Conservation (phyloP, 2,329 filamentous ascomycete species). For the Fusarium lateritium region DNA sequence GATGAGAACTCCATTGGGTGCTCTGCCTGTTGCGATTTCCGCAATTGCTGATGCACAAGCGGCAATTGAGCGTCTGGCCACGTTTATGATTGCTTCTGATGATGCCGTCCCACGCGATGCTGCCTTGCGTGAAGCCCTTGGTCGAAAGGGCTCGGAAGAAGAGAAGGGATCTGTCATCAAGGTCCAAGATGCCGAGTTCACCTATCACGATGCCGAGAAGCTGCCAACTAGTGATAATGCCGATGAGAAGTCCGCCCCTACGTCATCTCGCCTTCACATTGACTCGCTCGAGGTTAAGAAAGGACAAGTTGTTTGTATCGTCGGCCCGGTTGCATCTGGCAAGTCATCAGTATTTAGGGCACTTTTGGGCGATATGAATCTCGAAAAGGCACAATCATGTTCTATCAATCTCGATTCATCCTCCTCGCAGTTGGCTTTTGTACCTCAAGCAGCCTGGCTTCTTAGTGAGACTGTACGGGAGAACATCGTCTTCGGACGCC, state of each 20-base stretch:
- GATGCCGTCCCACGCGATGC: rapidly evolving
- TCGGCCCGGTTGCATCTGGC: conserved; percentile 27
- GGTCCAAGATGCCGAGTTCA: conserved; percentile 14
- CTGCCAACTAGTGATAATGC: not conserved
- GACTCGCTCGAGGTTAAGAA: conserved; percentile 9
- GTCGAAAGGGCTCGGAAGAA: not conserved
- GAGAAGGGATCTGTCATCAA: not conserved
- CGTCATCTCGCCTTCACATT: not conserved
- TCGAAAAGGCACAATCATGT: conserved; percentile 9
- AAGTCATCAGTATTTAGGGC: conserved; percentile 24
- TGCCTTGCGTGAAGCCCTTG: not conserved
- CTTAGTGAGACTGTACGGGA: conserved; percentile 28
- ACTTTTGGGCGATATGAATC: conserved; percentile 23
- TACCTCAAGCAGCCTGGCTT: conserved; percentile 26
- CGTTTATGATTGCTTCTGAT: conserved; percentile 32
- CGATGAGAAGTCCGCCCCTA: not conserved
- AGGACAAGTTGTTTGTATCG: conserved; percentile 20
- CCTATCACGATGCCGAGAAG: conserved; percentile 28
- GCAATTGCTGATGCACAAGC: conserved; percentile 29
- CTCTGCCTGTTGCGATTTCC: conserved; percentile 20
- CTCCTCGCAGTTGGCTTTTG: conserved; percentile 22
- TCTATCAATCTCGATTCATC: not conserved
- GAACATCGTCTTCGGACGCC: conserved; percentile 24
- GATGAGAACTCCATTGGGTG: conserved; percentile 18
- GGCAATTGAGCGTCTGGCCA: conserved; percentile 13